These are phyloP conservation scores for Toxicodendron radicans DNA, from an alignment of 345 rosid genomes.

Conservation along the genomic window DNA sequence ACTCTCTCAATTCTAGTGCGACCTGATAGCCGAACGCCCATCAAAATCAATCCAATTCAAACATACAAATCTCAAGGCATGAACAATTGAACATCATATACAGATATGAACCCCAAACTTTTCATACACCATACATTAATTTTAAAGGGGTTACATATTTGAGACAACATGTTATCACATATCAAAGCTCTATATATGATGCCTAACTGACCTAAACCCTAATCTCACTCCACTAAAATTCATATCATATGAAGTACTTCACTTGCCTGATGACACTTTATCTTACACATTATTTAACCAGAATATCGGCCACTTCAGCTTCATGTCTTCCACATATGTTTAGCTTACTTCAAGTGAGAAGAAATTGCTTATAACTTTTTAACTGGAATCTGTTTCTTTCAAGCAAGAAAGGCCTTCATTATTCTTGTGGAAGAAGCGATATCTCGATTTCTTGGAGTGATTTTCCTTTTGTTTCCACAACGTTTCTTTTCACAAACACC, in stretches of 20 bases:
- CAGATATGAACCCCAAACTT: neutral
- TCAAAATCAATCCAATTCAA: neutral
- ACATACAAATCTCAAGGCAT: neutral
- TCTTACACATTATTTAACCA: neutral
- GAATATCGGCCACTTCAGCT: neutral
- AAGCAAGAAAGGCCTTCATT: constrained; percentile 1
- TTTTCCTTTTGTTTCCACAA: constrained; percentile 92
- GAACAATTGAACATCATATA: neutral
- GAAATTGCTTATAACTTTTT: neutral
- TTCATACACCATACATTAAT: neutral
- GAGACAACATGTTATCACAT: neutral
- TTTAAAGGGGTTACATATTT: neutral
- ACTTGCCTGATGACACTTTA: neutral
- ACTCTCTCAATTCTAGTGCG: too few species aligned
- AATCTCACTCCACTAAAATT: neutral
- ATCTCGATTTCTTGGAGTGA: constrained; percentile 98
- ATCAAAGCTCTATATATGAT: neutral
- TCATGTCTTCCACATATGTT: neutral
- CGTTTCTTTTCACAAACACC: constrained; percentile 76
- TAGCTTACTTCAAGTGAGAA: neutral
- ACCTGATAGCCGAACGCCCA: neutral
- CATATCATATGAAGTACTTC: neutral
- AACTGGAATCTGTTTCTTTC: neutral
- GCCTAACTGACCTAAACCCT: neutral
- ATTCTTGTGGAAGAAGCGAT: constrained; percentile 71